These are phyloP conservation scores for Wallacemonas sp. DNA, from an alignment of 208 protist species.

Conservation along the genomic window DNA sequence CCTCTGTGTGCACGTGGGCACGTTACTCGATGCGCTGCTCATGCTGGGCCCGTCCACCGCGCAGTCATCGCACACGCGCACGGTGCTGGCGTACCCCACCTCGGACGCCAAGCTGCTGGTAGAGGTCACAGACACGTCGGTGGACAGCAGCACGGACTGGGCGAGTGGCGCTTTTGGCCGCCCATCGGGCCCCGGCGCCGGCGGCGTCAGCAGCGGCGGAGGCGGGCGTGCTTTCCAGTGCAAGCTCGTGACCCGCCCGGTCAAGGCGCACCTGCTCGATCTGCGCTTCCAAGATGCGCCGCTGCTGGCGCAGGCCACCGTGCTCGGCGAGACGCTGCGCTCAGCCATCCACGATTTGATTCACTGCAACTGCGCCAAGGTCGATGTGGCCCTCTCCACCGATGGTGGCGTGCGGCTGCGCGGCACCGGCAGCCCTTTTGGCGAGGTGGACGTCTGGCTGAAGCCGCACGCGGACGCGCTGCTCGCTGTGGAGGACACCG, in stretches of 20 bases:
- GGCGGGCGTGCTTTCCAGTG: constrained; percentile 53
- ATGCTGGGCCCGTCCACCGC: constrained; percentile 48
- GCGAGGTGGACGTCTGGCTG: constrained; percentile 51
- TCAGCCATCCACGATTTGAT: constrained; percentile 64
- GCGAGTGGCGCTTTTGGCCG: neutral
- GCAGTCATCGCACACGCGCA: constrained; percentile 19
- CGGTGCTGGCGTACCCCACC: constrained; percentile 57
- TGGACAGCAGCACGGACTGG: constrained; percentile 5
- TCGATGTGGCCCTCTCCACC: constrained; percentile 31
- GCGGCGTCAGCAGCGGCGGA: constrained; percentile 11
- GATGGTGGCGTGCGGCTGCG: constrained; percentile 48
- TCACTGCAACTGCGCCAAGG: constrained; percentile 59
- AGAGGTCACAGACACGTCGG: constrained; percentile 42
- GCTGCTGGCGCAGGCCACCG: constrained; percentile 44
- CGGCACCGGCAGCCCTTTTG: constrained; percentile 57
- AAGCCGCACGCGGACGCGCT: constrained; percentile 42
- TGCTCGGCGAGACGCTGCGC: constrained; percentile 59
- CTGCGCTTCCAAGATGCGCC: constrained; percentile 58
- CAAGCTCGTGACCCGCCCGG: constrained; percentile 62
- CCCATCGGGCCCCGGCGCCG: neutral
- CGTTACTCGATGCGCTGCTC: constrained; percentile 70
- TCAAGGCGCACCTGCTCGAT: constrained; percentile 56
- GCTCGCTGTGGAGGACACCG: constrained; percentile 20
- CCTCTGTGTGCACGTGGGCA: constrained; percentile 64
- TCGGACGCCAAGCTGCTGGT: constrained; percentile 64